Base-by-base conservation (phyloP, 2,329 filamentous ascomycete species). In the Hypoxylon sp. region DNA sequence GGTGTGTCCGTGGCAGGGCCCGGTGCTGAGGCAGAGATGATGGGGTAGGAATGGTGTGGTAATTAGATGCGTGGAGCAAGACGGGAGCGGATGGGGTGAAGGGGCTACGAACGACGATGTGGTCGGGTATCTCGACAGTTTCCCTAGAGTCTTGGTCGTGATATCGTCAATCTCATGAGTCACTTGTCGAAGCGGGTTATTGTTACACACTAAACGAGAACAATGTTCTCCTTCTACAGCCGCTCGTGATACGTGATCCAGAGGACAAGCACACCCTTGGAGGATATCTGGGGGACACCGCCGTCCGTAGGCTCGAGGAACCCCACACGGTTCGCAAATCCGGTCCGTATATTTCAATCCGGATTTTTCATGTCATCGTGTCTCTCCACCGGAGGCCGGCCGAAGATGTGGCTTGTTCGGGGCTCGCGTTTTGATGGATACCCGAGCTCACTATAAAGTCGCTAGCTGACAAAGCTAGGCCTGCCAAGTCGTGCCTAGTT, bases 391-490 rank as follows among this genome's bases (percentile, higher is more conserved):
- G 17, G 11, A 60, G 57, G 11, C 27, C 57, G 25, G 57, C 8
- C 31, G 27, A 8, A 33, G 25, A 27, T 51, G 8, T 42, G 30
- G 40, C 46, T 25, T 61, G 46, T 31, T 61, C 57, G 57, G 57
- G 8, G 8, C 35, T 61, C 57, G 57, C 57, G 57, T 44, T 61
- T 61, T 20, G 35, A 44, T 25, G 14, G 33, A 61, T 37, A 25
- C 27, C 48, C 57, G 57, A 61, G 17, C 30, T 33, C 14, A 17
- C n/a, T 10, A 14, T 13, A 27, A 25, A 14, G 35, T 56, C 35
- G 20, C 30, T n/a, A 6, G 55, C 42, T 58, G 55, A 49, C 44
- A 37, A 58, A 49, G 30, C 17, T 17, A 4, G 17, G 8, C 37
- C 3, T 27, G 25, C 25, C 25, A 27, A 27, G 25, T 27, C 25